Evolutionary conservation across 2,329 filamentous ascomycete species (phyloP), one percentile per base, ranked within the genome.

Genomic region (Paracoccidioides brasiliensis): DNA sequence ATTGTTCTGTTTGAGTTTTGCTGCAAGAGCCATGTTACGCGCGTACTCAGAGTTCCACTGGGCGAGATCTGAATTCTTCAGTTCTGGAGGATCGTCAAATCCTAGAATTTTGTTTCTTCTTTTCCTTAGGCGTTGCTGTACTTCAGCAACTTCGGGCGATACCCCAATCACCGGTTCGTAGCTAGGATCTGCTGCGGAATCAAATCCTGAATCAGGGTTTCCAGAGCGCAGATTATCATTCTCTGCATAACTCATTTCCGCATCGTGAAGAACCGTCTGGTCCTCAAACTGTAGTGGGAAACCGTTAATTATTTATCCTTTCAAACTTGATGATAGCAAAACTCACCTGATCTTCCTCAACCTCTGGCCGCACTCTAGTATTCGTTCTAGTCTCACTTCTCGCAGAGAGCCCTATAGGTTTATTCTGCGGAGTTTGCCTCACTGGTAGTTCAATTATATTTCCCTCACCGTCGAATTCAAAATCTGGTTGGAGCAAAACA

Each of bases 391-490:
- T 64, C 53, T 71, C 70, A 59, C 63, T 67, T 37, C 60, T 61
- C 8, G 62, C 52, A 37, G 59, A 60, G 57, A 54, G 50, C 38
- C 41, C 51, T 55, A 35, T 63, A 64, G 41, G 55, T 57, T 28
- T 55, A 51, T 49, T 59, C 44, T 35, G 56, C 15, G 55, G 50
- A 12, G 52, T 50, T 12, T 58, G 46, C 3, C 44, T 56, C 8
- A 40, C 52, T 32, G 61, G 61, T 46, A 79, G 64, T 52, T 81
- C 78, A 35, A 79, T 65, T 4, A 85, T 68, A 59, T 80, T 78
- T 6, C 82, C 82, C 57, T 85, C 76, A 12, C 76, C 80, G 60
- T 83, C 82, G 59, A 85, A 78, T 41, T 75, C 77, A 61, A 86
- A 82, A 53, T 78, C 77, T n/a, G 81, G 78, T 38, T 76, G 64